A percentile compares a stretch with the other conserved stretches of the same genome.
Conservation (phyloP, 78 protist genomes). For the Dictyostelium capitatum region DNA sequence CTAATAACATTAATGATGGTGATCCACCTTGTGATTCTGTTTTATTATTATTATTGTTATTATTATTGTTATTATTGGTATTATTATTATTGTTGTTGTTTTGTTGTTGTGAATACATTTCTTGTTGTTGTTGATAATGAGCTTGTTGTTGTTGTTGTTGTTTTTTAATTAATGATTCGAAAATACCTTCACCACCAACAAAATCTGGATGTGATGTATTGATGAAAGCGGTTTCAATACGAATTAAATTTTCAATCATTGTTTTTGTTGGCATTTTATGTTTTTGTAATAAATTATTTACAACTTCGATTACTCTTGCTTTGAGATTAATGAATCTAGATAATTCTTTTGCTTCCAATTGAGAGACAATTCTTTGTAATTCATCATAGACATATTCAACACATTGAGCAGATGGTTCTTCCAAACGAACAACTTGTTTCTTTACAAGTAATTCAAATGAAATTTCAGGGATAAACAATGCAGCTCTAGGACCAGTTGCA, state of each 20-base stretch:
- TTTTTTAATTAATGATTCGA: conserved; percentile 45
- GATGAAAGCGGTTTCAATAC: conserved; percentile 91
- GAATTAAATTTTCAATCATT: conserved; percentile 88
- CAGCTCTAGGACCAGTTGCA: conserved; percentile 91
- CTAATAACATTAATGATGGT: no score
- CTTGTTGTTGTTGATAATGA: conserved; percentile 26
- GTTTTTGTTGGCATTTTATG: conserved; percentile 74
- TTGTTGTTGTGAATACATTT: neutral
- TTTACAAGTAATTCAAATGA: conserved; percentile 94
- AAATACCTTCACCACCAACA: conserved; percentile 80
- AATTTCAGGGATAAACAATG: conserved; percentile 95
- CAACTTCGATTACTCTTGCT: conserved; percentile 69
- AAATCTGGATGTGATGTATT: conserved; percentile 97
- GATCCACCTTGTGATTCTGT: neutral
- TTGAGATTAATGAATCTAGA: conserved; percentile 71
- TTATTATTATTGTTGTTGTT: neutral
- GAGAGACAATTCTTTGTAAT: conserved; percentile 83
- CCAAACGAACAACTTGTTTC: conserved; percentile 85
- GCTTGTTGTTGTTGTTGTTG: conserved; percentile 57
- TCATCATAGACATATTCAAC: conserved; percentile 94
- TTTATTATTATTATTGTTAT: neutral
- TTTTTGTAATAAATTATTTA: conserved; percentile 73
- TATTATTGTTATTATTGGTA: neutral
- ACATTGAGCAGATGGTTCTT: conserved; percentile 87
- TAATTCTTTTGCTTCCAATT: conserved; percentile 81